Evolutionary conservation across 2,329 filamentous ascomycete genomes (phyloP).

Genomic region (Penicillium sclerotigenum): DNA sequence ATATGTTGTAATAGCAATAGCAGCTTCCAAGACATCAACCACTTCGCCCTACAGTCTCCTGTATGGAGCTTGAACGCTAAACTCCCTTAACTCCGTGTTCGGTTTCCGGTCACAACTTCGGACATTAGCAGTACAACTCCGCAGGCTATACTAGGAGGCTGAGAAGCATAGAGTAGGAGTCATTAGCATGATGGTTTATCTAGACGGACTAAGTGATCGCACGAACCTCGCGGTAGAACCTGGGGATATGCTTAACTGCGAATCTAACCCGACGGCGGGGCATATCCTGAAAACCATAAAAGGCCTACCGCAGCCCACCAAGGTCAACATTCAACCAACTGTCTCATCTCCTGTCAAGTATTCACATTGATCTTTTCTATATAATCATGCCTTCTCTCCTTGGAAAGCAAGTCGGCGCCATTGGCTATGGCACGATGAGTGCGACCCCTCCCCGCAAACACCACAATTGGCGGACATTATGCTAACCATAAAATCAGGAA

Average conservation of each 20-base stretch:
- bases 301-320: neutral
- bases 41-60: no score
- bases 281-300: constrained; percentile 1
- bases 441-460: constrained; percentile 17
- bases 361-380: neutral
- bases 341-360: neutral
- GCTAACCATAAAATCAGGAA: constrained; percentile 24
- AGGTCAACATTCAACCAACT: neutral
- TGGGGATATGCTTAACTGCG: neutral
- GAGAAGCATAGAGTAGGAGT: neutral
- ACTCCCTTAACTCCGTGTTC: constrained; percentile 3
- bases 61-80: neutral
- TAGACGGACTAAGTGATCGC: no score
- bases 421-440: constrained; percentile 58
- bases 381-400: constrained; percentile 29
- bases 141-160: neutral
- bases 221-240: neutral
- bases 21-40: neutral
- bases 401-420: constrained; percentile 44
- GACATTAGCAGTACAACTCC: neutral
- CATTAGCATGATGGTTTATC: neutral
- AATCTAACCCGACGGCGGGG: neutral
- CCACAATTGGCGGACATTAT: constrained; percentile 1
- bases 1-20: no score
- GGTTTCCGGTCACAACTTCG: neutral